Base-by-base conservation (phyloP, 306 rosid genomes). In the Fragaria nilgerrensis region DNA sequence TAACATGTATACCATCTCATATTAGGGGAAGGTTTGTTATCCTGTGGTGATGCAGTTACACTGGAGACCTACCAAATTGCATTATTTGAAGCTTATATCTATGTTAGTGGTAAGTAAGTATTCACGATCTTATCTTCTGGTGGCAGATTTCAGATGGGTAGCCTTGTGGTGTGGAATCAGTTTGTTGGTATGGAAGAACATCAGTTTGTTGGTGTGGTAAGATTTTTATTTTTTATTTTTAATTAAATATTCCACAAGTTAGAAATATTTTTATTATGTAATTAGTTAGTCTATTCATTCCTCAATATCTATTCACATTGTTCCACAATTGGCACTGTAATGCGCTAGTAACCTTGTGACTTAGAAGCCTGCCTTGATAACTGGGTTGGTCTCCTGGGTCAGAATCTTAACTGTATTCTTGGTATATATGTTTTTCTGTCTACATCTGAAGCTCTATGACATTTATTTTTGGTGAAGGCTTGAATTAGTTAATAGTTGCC, bases 121-220 rank as follows among this genome's bases (percentile, higher is more conserved):
- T 5, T 41, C n/a, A 66, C 71, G 68, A 66, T 62, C 71, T 78
- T 41, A 5, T 70, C 80, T 78, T 34, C 62, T 72, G 72, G 43
- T 84, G 69, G 36, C 88, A 95, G 99, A 92, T 92, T 87, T 92
- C 93, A 58, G 96, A 90, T 76, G 97, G 98, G 77, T 77, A 77
- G 41, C 83, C 97, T 66, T 90, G 96, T 78, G 97, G 91, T 23
- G 96, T 92, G 78, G 76, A 78, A 61, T 85, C 97, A 63, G 74
- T 93, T 73, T 89, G 97, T 82, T 75, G 92, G 85, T 78, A 37
- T 32, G 34, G 34, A 32, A 32, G 34, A 32, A 32, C 34, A 32
- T 32, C 34, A 32, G 34, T 32, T 32, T 32, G 34, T 32, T 32
- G 34, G 34, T 32, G 34, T 32, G 34, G 34, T 32, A 32, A 32